Evolutionary conservation across 169 alveolate species (phyloP).

Genomic region (Cyclospora cayetanensis): DNA sequence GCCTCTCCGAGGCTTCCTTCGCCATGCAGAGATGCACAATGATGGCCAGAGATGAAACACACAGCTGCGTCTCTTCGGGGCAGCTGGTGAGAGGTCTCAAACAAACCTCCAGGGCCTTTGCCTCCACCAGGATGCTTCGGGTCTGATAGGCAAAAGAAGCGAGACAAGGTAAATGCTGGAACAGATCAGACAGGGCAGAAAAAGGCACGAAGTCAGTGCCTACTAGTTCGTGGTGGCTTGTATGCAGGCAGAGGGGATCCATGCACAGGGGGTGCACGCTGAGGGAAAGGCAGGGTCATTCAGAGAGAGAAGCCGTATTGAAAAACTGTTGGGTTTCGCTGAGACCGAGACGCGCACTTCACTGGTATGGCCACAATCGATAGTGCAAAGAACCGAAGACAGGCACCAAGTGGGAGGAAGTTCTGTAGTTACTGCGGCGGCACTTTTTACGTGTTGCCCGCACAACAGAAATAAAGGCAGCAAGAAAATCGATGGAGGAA

Average conservation of each 20-base stretch:
- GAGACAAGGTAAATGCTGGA: neutral
- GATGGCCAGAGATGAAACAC: slow-evolving; percentile 50
- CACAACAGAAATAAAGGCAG: no score
- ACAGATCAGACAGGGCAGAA: neutral
- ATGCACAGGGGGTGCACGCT: no score
- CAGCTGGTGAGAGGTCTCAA: neutral
- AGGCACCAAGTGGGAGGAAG: no score
- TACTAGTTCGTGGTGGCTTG: neutral
- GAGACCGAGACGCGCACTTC: no score
- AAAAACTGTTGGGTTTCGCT: no score
- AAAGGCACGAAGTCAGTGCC: neutral
- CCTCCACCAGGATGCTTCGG: slow-evolving; percentile 19
- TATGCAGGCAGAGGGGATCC: neutral
- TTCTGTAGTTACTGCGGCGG: no score
- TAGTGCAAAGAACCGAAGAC: no score
- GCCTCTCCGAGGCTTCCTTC: slow-evolving; percentile 27
- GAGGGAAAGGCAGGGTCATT: no score
- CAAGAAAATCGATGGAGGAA: no score
- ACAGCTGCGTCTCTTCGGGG: neutral
- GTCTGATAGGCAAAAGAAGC: neutral
- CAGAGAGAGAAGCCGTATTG: no score
- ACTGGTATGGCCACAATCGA: no score
- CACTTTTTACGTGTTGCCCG: no score
- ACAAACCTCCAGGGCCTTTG: slow-evolving; percentile 22
- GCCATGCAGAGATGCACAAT: slow-evolving; percentile 23